Conservation (phyloP, 306 rosid species). For the Purshia tridentata region DNA sequence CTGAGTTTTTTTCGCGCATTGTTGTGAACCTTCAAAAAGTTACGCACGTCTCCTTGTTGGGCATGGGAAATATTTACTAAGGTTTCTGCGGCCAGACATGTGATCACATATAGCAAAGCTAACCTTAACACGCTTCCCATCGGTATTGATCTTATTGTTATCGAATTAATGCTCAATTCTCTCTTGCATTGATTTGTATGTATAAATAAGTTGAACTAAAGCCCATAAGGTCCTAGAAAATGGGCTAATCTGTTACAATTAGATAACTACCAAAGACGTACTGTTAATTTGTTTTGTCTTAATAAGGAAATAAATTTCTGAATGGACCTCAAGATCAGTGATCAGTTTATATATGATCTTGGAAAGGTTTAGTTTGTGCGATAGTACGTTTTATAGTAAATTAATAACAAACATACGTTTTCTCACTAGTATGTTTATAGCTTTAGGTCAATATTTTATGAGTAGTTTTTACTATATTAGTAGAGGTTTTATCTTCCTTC, state of each 20-base stretch:
- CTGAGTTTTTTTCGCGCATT: neutral
- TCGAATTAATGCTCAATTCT: neutral
- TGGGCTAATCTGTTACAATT: neutral
- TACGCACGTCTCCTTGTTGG: neutral
- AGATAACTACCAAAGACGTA: neutral
- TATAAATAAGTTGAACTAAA: neutral
- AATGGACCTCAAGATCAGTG: neutral
- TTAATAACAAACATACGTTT: neutral
- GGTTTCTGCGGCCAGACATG: neutral
- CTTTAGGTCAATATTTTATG: too few species aligned
- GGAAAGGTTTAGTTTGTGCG: neutral
- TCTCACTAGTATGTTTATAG: too few species aligned
- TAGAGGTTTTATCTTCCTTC: too few species aligned
- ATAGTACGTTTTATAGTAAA: too few species aligned
- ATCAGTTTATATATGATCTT: neutral
- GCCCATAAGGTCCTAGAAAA: neutral
- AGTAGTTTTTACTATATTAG: too few species aligned
- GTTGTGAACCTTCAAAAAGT: constrained; percentile 10
- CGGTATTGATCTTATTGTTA: neutral
- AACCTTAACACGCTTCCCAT: neutral
- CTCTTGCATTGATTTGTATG: neutral
- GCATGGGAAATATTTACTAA: neutral
- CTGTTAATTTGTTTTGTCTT: neutral
- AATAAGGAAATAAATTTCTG: neutral
- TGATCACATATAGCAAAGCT: neutral